Conservation (phyloP, 371 early-diverging fungal genomes). For the Zancudomyces culisetae region DNA sequence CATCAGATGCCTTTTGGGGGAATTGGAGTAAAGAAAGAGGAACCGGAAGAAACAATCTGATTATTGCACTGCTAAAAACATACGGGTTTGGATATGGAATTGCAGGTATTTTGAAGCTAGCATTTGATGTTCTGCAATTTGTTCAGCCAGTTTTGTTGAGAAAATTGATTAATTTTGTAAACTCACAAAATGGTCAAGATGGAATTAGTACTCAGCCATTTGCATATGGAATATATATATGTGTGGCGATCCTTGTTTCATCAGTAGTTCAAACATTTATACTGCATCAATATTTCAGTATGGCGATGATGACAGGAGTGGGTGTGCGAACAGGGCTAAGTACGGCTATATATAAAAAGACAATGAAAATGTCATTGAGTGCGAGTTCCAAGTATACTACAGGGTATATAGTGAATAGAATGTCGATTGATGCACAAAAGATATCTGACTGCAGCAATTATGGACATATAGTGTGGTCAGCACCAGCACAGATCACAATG, state of each 20-base stretch:
- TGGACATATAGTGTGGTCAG: slow-evolving; percentile 63
- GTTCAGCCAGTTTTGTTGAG: slow-evolving; percentile 59
- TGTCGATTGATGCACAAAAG: slow-evolving; percentile 67
- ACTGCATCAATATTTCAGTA: slow-evolving; percentile 79
- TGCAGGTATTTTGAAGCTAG: slow-evolving; percentile 40
- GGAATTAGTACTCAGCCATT: slow-evolving; percentile 23
- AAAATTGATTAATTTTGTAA: slow-evolving; percentile 47
- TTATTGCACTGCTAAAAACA: slow-evolving; percentile 33
- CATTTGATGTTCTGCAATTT: slow-evolving; percentile 54
- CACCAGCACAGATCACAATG: slow-evolving; percentile 64
- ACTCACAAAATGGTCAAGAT: slow-evolving; percentile 17
- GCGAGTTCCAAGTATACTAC: slow-evolving; percentile 58
- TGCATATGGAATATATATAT: slow-evolving; percentile 32
- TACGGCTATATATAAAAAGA: slow-evolving; percentile 75
- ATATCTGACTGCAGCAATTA: slow-evolving; percentile 41
- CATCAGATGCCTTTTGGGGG: slow-evolving; percentile 37
- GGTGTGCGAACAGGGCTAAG: slow-evolving; percentile 55
- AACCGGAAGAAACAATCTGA: slow-evolving; percentile 34
- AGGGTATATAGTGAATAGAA: slow-evolving; percentile 62
- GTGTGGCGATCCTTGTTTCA: slow-evolving; percentile 47
- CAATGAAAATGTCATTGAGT: slow-evolving; percentile 49
- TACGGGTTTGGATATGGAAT: slow-evolving; percentile 38
- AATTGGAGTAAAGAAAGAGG: slow-evolving; percentile 39
- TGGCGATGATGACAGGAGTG: slow-evolving; percentile 56
- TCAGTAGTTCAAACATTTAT: slow-evolving; percentile 58